Evolutionary conservation across 805 yeast genomes (phyloP), one percentile per base, ranked within the genome.

Genomic region (Ogataea glucozyma): DNA sequence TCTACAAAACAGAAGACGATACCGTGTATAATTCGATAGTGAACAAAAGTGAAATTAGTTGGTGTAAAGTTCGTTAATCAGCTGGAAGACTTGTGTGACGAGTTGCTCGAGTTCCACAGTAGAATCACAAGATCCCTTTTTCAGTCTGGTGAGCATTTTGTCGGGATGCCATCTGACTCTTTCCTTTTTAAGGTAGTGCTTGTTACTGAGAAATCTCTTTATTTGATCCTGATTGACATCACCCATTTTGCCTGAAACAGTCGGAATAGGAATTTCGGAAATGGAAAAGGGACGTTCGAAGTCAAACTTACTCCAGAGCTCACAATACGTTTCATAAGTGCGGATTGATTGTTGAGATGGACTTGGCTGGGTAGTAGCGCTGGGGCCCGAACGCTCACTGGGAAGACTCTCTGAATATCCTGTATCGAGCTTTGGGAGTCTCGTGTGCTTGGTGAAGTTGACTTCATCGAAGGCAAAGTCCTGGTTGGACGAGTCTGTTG

Each of bases 151-250:
- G 3, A 53, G 53, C 81, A 83, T 75, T 53, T 72, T 75, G 54
- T 83, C 89, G 1, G 89, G 89, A 57, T 83, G 89, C 88, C 88
- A 83, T 47, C 76, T 61, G 5, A 82, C 58, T 41, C 88, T 58
- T 51, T 83, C 88, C 21, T 45, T 51, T 44, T 73, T 78, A 18
- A 69, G 45, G 8, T 62, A 47, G 5, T 51, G 43, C 26, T 37
- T 36, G 2, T 46, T 24, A 6, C 30, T 29, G 4, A 63, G 22
- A 35, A 63, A 62, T 1, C 11, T 17, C 4, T 16, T 12, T 11
- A 63, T 40, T 6, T 40, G 40, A 1, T 39, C 40, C 3, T 31
- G 20, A 18, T 31, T 43, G 2, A 62, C 32, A 9, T 58, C 56
- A 2, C 47, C 34, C 3, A 42, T 22, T 2, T 12, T 4, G 3